Conservation (phyloP, 345 rosid genomes). For the Salix exigua region DNA sequence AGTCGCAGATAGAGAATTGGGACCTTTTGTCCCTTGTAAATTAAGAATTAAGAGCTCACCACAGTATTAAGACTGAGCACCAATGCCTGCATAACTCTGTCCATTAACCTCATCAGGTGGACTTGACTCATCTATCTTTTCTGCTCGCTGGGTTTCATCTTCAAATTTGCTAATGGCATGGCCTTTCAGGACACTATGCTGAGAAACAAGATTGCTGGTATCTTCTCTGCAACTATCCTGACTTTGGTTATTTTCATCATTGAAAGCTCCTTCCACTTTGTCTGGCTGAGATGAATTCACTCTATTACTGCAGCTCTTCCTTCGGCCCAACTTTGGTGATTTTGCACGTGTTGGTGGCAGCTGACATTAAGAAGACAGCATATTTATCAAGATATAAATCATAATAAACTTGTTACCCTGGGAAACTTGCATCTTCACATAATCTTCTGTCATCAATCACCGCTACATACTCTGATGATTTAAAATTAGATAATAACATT, state of each 20-base stretch:
- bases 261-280: not conserved
- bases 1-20: slow-evolving; percentile 16
- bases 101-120: slow-evolving; percentile 26
- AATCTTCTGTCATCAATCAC: not conserved
- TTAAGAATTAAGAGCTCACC: slow-evolving; percentile 38
- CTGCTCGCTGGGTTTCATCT: slow-evolving; percentile 17
- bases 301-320: slow-evolving; percentile 24
- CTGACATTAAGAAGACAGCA: slow-evolving; percentile 12
- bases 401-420: not conserved
- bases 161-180: slow-evolving; percentile 15
- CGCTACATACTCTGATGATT: not conserved
- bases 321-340: slow-evolving; percentile 35
- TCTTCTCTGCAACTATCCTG: slow-evolving; percentile 19
- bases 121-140: slow-evolving; percentile 24
- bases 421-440: not conserved
- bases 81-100: slow-evolving; percentile 24
- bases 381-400: not conserved
- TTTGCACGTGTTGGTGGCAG: slow-evolving; percentile 38
- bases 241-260: slow-evolving; percentile 20
- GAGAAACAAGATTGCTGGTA: slow-evolving; percentile 11
- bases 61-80: slow-evolving; percentile 26
- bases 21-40: slow-evolving; percentile 27
- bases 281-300: slow-evolving; percentile 13
- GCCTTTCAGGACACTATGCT: slow-evolving; percentile 10
- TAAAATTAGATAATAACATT: not conserved